phyloP scores from a whole-genome alignment of 495 filamentous ascomycete genomes.

The Daldinia concentrica region DNA sequence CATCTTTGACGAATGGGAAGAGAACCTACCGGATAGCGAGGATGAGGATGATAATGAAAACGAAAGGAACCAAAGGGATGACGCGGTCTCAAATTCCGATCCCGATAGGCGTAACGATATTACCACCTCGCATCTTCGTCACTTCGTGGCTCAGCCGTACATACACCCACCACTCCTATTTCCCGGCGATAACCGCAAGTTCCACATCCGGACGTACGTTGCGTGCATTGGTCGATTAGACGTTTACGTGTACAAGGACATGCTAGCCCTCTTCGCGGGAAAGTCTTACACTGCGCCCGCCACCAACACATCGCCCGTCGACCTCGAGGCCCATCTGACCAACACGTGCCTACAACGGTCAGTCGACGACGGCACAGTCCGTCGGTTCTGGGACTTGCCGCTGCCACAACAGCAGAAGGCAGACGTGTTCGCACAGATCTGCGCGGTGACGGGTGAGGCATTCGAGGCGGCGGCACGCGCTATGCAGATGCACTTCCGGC shows the following conservation, averaged over 20 bases:
- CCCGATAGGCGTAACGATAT: conserved; percentile 59
- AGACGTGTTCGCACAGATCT: conserved; percentile 77
- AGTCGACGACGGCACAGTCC: conserved; percentile 57
- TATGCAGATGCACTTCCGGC: conserved; percentile 92
- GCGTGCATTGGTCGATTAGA: conserved; percentile 78
- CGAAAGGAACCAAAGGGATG: conserved; percentile 26
- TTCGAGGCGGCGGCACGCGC: conserved; percentile 85
- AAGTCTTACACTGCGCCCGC: conserved; percentile 65
- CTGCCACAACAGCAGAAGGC: conserved; percentile 51
- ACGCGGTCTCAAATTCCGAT: conserved; percentile 9
- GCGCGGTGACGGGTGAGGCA: conserved; percentile 71
- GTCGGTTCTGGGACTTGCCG: conserved; percentile 74
- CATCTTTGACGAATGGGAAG: conserved; percentile 91
- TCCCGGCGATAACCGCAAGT: conserved; percentile 75
- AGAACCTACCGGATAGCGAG: conserved; percentile 66
- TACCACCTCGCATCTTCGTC: conserved; percentile 88
- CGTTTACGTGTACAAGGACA: conserved; percentile 86
- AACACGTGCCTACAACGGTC: conserved; percentile 91
- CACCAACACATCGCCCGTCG: conserved; percentile 34
- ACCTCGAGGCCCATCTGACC: conserved; percentile 82
- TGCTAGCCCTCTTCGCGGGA: conserved; percentile 92
- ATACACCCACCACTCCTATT: conserved; percentile 89
- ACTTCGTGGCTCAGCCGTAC: conserved; percentile 97
- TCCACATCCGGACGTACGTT: conserved; percentile 93
- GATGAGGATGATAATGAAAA: conserved; percentile 60